phyloP scores from a whole-genome alignment of 2,329 filamentous ascomycete genomes.

The Teratosphaeria pseudoeucalypti region DNA sequence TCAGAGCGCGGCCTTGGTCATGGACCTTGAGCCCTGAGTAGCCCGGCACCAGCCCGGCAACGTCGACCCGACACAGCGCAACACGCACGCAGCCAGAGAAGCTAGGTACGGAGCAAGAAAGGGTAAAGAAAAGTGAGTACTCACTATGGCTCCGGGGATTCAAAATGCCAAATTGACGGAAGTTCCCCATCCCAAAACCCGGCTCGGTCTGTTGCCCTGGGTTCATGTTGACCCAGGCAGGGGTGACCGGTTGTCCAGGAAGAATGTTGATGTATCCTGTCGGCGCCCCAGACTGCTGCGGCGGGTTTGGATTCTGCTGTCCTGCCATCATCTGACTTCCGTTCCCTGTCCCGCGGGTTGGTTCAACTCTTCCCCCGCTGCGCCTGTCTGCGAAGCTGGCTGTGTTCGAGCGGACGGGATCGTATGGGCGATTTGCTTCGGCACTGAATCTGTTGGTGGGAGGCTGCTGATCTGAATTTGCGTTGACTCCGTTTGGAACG shows the following conservation, averaged over 20 bases:
- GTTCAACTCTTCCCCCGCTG: no score
- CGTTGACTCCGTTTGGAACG: not conserved
- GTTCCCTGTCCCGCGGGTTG: no score
- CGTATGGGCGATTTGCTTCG: not conserved
- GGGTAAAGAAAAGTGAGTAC: not conserved
- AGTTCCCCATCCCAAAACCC: not conserved
- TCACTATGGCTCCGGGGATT: not conserved
- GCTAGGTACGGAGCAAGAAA: not conserved
- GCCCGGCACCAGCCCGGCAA: not conserved
- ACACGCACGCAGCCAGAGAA: not conserved
- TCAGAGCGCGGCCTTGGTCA: not conserved
- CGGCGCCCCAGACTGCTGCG: not conserved
- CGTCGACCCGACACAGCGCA: not conserved
- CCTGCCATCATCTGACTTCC: not conserved
- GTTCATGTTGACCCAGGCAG: not conserved
- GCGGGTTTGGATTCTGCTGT: not conserved
- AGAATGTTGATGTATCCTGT: not conserved
- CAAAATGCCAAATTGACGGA: not conserved
- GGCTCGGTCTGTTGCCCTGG: not conserved
- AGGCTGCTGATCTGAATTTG: not conserved
- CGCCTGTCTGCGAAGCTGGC: no score
- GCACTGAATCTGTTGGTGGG: not conserved
- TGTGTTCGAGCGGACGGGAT: not conserved
- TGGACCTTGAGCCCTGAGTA: not conserved
- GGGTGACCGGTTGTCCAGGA: not conserved